Conservation (phyloP, 495 filamentous ascomycete species). For the Schizothecium vesticola region DNA sequence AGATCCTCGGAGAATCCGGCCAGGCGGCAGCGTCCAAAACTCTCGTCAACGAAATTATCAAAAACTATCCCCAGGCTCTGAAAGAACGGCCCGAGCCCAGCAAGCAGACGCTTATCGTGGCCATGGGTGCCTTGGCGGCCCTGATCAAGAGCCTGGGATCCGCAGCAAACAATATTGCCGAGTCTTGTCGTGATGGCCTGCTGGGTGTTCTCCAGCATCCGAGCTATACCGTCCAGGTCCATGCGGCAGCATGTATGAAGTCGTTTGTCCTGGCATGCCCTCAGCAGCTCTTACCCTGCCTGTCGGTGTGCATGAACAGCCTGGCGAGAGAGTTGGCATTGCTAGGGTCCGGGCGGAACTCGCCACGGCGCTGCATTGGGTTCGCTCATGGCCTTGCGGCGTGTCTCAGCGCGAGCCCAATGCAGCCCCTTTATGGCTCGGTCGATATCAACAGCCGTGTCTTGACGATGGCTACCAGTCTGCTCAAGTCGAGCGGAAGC, state of each 20-base stretch:
- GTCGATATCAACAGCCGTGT: slow-evolving; percentile 92
- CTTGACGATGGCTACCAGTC: slow-evolving; percentile 80
- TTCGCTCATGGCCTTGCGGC: slow-evolving; percentile 92
- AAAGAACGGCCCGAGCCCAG: slow-evolving; percentile 87
- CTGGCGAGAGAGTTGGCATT: slow-evolving; percentile 78
- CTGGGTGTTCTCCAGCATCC: slow-evolving; percentile 90
- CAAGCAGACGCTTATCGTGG: slow-evolving; percentile 76
- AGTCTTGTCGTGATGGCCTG: slow-evolving; percentile 77
- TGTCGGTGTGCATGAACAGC: slow-evolving; percentile 96
- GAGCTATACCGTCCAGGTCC: slow-evolving; percentile 91
- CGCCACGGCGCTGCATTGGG: slow-evolving; percentile 78
- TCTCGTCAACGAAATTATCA: slow-evolving; percentile 82
- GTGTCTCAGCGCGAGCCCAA: slow-evolving; percentile 79
- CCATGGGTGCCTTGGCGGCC: slow-evolving; percentile 73
- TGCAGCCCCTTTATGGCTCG: slow-evolving; percentile 88
- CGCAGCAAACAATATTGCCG: slow-evolving; percentile 68
- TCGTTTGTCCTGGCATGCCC: slow-evolving; percentile 85
- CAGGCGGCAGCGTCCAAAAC: slow-evolving; percentile 75
- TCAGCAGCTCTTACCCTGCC: slow-evolving; percentile 81
- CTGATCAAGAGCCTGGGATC: slow-evolving; percentile 77
- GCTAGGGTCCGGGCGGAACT: slow-evolving; percentile 68
- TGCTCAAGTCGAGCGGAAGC: slow-evolving; percentile 88
- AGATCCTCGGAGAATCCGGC: slow-evolving; percentile 81
- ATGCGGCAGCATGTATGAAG: slow-evolving; percentile 78
- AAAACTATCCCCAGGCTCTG: slow-evolving; percentile 89